Conservation (phyloP, 306 rosid genomes). For the Rubus idaeus region DNA sequence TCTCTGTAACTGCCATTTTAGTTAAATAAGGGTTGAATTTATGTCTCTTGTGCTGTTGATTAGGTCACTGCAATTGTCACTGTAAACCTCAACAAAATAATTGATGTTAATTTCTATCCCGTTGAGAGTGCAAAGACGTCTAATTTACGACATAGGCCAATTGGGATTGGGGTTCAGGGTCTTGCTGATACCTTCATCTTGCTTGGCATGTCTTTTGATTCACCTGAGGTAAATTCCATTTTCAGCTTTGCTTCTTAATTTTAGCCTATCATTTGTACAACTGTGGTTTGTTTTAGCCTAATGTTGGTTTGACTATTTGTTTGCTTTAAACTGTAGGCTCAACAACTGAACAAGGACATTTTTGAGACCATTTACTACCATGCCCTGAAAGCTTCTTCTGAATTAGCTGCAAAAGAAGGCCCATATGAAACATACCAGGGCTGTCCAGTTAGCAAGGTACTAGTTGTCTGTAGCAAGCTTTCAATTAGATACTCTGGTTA, state of each 20-base stretch:
- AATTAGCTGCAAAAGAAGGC: constrained; percentile 74
- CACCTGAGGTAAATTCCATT: constrained; percentile 66
- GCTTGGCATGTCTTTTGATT: constrained; percentile 94
- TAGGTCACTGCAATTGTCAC: constrained; percentile 75
- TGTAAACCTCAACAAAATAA: constrained; percentile 78
- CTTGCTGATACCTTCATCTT: constrained; percentile 93
- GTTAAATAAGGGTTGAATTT: background rate
- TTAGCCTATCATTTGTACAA: constrained; percentile 15
- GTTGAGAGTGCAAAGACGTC: constrained; percentile 80
- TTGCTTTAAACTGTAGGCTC: constrained; percentile 58
- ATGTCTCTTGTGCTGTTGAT: constrained; percentile 11
- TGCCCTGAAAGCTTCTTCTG: constrained; percentile 73
- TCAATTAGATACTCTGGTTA: background rate
- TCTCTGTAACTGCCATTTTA: background rate
- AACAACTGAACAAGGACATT: constrained; percentile 86
- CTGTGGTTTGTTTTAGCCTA: background rate
- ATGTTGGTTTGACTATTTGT: background rate
- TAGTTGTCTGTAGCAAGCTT: background rate
- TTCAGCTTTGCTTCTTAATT: background rate
- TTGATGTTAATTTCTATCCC: constrained; percentile 91
- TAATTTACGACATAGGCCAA: constrained; percentile 85
- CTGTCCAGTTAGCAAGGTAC: constrained; percentile 85
- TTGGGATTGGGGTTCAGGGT: constrained; percentile 99
- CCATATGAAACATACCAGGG: constrained; percentile 79
- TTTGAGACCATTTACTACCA: constrained; percentile 88